phyloP scores from a whole-genome alignment of 2,329 filamentous ascomycete genomes.

The Remersonia thermophila region DNA sequence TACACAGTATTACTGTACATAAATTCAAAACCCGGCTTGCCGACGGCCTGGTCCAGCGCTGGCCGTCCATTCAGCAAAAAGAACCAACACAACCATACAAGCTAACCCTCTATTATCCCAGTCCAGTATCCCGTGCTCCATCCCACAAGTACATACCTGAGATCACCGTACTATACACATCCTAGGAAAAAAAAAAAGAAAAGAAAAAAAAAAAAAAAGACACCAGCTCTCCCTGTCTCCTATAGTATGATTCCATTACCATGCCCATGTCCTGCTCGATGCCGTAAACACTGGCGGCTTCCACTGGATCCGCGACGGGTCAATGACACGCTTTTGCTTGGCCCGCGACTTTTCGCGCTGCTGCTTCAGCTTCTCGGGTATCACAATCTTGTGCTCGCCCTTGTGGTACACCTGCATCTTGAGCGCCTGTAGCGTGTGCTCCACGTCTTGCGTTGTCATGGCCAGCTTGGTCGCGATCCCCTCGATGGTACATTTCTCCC shows the following conservation, averaged over 20 bases:
- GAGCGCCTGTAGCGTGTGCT: constrained; percentile 85
- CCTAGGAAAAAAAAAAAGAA: neutral
- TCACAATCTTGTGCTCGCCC: constrained; percentile 89
- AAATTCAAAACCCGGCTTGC: no score
- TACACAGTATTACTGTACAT: neutral
- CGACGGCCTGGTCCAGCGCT: no score
- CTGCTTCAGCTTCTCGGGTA: constrained; percentile 72
- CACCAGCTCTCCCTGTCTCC: neutral
- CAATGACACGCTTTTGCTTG: constrained; percentile 66
- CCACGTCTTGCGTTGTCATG: constrained; percentile 96
- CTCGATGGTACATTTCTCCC: constrained; percentile 71
- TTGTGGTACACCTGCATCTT: constrained; percentile 95
- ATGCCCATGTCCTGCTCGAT: constrained; percentile 85
- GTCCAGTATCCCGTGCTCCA: no score
- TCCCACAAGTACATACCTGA: no score
- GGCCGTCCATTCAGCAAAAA: no score
- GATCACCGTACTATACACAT: neutral
- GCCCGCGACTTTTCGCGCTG: constrained; percentile 64
- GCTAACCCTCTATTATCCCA: no score
- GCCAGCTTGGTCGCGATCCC: constrained; percentile 65
- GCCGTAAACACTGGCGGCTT: constrained; percentile 93
- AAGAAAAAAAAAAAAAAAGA: neutral
- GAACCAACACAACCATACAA: no score
- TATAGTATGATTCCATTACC: constrained; percentile 39
- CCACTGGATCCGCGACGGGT: constrained; percentile 74